Evolutionary conservation across 1,284 basidiomycete genomes (phyloP), one percentile per base, ranked within the genome.

Genomic region (Agroathelia rolfsii): DNA sequence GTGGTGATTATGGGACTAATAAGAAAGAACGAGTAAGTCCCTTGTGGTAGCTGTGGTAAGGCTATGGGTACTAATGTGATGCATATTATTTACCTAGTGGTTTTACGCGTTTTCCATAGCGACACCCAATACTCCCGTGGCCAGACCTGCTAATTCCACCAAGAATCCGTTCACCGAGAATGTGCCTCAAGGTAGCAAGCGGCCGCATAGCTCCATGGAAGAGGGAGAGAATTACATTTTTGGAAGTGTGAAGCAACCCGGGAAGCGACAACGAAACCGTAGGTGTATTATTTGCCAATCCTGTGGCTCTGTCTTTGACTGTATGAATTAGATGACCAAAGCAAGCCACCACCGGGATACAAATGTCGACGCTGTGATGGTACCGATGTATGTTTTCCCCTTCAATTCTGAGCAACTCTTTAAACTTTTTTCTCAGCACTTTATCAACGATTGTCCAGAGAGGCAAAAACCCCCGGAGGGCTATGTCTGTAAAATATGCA

Each of bases 401-500:
- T 28, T 31, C 32, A 26, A 13, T 15, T 25, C 19, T 34, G 16
- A 19, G 14, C 16, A 6, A 35, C 12, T 20, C 32, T 25, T 32
- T 31, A 32, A 29, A 20, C 14, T 19, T 24, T 10, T 22, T 19
- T 15, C 23, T 17, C 42, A 88, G 83, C 84, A 88, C 55, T 80
- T 77, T 41, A 78, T 84, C 41, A 72, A 66, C 34, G 66, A 80
- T 41, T 86, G 87, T 42, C 80, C 81, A 1, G 76, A 82, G 28
- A 61, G 76, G 30, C 61, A 58, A 12, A 82, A 78, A 47, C 86
- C 85, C 4, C 79, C 83, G 16, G 84, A 87, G 42, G 72, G 73
- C 22, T 93, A 93, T 48, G 53, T 89, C n/a, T 93, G 88, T 61
- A 84, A 69, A 49, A 72, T 88, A 15, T 93, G 88, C 48, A 70